Evolutionary conservation across 2,329 filamentous ascomycete genomes (phyloP), one percentile per base, ranked within the genome.

Genomic region (Aspergillus tamarii): DNA sequence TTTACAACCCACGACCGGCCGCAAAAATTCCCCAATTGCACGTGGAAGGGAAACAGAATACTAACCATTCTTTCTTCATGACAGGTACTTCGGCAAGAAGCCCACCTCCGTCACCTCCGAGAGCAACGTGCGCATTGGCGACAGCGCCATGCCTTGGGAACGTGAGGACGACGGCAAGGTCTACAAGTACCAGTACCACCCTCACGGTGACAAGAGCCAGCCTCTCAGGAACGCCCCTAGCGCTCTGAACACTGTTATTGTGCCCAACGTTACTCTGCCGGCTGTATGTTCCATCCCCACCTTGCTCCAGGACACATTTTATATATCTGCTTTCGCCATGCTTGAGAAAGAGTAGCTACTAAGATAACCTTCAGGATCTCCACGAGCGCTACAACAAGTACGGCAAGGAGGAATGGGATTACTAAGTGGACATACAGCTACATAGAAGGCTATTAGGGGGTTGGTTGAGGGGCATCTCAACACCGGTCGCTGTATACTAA

Each of bases 311-410:
- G 23, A 39, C 30, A 30, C n/a, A 26, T 21, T 48, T 23, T 19
- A 16, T 34, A 66, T 60, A 30, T 28, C 21, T 26, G 26, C 10
- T 21, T 26, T 36, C 34, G 23, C 16, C 11, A 55, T 52, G 56
- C 36, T 28, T 28, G 45, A 32, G 41, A 45, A 28, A 26, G 19
- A 56, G 59, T 57, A 52, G 61, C 68, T 54, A 66, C 66, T 61
- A 30, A 61, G 16, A 23, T 30, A 34, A n/a, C 23, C 34, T 48
- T 16, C 74, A 96, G 92, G 87, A 90, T 75, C 88, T 97, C 69
- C 95, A 99, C 84, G 95, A 99, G 73, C 91, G 91, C 84, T 98
- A 91, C 89, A 99, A 99, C 91, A 99, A 99, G 87, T 98, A 92
- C 89, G 95, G 95, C 81, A 98, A 98, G 89, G 95, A 98, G 72